Evolutionary conservation across 306 rosid species (phyloP).

Genomic region (Ormosia semicastrata): DNA sequence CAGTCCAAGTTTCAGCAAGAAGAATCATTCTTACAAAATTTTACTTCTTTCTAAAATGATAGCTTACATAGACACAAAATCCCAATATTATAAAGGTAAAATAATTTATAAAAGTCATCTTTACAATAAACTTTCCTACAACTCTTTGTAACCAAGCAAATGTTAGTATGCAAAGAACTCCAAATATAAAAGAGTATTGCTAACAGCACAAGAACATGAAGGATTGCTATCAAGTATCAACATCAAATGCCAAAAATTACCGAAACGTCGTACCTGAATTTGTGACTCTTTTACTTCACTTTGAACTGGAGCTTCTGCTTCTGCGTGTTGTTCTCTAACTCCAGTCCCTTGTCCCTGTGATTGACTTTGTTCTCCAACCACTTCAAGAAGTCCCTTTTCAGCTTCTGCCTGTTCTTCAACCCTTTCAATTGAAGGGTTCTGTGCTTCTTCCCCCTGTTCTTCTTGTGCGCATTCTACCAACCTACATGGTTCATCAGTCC

Average conservation of each 20-base stretch:
- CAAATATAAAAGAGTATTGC: not conserved
- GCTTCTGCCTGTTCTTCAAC: slow-evolving; percentile 1
- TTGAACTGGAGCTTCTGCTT: not conserved
- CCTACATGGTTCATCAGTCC: not conserved
- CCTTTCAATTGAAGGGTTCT: not conserved
- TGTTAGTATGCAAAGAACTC: not conserved
- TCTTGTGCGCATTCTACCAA: not conserved
- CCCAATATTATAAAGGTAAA: not conserved
- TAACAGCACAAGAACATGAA: not conserved
- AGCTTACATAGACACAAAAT: not conserved
- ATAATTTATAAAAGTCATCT: too few relatives aligned
- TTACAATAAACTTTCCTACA: too few relatives aligned
- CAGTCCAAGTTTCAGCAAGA: not conserved
- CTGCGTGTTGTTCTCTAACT: not conserved
- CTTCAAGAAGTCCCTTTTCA: not conserved
- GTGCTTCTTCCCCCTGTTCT: not conserved
- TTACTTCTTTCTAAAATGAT: not conserved
- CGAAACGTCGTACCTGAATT: slow-evolving; percentile 23
- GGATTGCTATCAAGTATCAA: not conserved
- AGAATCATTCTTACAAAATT: not conserved
- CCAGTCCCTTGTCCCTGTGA: not conserved
- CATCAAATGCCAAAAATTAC: not conserved
- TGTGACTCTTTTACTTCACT: not conserved
- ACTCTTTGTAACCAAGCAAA: not conserved
- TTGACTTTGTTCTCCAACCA: not conserved